phyloP scores from a whole-genome alignment of 495 filamentous ascomycete species.

The Penicillium lividum region DNA sequence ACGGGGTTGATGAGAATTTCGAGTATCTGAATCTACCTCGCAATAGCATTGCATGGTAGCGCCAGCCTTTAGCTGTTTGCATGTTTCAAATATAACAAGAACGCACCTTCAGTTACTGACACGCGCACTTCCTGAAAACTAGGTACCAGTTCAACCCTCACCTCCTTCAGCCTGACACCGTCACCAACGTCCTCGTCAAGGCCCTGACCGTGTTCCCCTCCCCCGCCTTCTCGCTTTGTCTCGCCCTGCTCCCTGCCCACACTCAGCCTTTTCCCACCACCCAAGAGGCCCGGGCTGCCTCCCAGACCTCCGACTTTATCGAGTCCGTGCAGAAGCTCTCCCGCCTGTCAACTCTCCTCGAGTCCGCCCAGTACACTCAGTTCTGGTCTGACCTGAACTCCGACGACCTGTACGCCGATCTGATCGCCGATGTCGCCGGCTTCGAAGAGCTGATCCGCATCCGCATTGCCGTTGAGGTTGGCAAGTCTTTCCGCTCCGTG shows the following conservation, averaged over 20 bases:
- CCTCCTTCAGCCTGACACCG: conserved; percentile 92
- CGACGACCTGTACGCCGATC: conserved; percentile 94
- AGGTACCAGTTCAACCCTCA: conserved; percentile 99
- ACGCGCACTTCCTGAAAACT: conserved; percentile 13
- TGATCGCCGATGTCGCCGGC: conserved; percentile 88
- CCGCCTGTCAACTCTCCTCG: conserved; percentile 79
- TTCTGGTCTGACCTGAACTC: conserved; percentile 94
- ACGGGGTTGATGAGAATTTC: conserved; percentile 39
- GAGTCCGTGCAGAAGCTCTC: conserved; percentile 91
- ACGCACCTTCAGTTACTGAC: conserved; percentile 7
- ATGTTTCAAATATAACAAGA: background rate
- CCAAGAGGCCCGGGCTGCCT: conserved; percentile 63
- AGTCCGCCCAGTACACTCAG: conserved; percentile 76
- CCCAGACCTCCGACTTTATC: conserved; percentile 59
- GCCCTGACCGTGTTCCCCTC: conserved; percentile 95
- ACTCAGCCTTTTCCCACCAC: conserved; percentile 60
- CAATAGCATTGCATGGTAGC: conserved; percentile 15
- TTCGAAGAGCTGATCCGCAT: conserved; percentile 97
- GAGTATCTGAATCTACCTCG: conserved; percentile 33
- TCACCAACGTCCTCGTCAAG: conserved; percentile 98
- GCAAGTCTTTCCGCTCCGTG: conserved; percentile 85
- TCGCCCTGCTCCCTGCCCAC: conserved; percentile 85
- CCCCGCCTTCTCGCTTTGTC: conserved; percentile 89
- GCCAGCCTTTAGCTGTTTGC: background rate
- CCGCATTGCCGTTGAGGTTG: conserved; percentile 84